Conservation (phyloP, 2,329 filamentous ascomycete genomes). For the Penicillium aurantiogriseum region DNA sequence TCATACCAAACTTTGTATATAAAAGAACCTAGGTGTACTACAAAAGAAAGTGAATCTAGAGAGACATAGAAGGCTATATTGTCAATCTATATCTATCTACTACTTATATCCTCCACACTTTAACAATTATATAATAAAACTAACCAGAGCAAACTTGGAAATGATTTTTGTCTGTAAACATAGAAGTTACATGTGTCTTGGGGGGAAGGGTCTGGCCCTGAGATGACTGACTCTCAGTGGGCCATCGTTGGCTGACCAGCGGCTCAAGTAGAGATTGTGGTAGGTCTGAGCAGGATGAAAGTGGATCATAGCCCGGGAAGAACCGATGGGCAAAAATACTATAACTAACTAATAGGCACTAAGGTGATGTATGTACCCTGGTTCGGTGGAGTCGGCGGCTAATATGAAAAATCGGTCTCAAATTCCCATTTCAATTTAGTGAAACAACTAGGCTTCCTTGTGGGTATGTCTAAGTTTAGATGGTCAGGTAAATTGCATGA, state of each 20-base stretch:
- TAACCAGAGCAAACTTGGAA: not conserved
- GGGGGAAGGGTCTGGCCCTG: not conserved
- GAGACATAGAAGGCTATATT: too few species aligned
- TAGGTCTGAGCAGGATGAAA: not conserved
- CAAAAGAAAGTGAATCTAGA: too few species aligned
- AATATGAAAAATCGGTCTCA: not conserved
- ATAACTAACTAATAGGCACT: too few species aligned
- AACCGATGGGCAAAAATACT: not conserved
- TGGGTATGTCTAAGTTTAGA: not conserved
- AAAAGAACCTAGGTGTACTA: too few species aligned
- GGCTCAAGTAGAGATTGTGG: not conserved
- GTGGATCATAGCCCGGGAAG: not conserved
- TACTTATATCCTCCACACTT: too few species aligned
- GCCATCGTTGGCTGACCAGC: not conserved
- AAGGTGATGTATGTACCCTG: not conserved
- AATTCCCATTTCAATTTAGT: not conserved
- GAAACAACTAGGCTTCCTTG: not conserved
- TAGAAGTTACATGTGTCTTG: not conserved
- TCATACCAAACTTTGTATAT: too few species aligned
- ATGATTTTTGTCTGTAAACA: not conserved
- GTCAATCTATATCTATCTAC: too few species aligned
- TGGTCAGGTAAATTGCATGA: not conserved
- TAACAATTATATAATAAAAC: too few species aligned
- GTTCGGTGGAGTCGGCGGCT: not conserved
- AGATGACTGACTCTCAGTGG: not conserved